A percentile compares a stretch with the other conserved stretches of the same genome.
Conservation (phyloP, 768 basidiomycete genomes). For the Amyloporia xantha region DNA sequence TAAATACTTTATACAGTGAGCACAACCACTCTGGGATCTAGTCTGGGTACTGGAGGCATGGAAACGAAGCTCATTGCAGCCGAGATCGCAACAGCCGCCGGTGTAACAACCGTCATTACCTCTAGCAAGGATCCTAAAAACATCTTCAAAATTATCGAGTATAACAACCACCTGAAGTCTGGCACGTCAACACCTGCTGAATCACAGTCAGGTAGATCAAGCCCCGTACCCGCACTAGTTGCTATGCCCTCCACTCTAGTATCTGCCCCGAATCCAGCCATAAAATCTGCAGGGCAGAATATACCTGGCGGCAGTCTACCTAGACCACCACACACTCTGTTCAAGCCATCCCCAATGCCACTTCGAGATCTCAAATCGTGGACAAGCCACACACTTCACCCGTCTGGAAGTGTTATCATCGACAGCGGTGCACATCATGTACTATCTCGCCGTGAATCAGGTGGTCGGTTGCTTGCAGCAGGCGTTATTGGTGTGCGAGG, state of each 20-base stretch:
- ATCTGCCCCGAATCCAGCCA: neutral
- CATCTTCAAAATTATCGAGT: slow-evolving; percentile 79
- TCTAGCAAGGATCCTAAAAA: slow-evolving; percentile 73
- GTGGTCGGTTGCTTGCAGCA: slow-evolving; percentile 85
- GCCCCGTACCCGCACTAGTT: slow-evolving; percentile 8
- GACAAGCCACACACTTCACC: slow-evolving; percentile 92
- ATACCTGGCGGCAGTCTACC: slow-evolving; percentile 9
- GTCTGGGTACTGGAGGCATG: slow-evolving; percentile 96
- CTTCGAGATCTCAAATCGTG: slow-evolving; percentile 87
- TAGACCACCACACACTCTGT: slow-evolving; percentile 79
- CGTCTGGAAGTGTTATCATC: slow-evolving; percentile 83
- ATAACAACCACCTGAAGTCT: slow-evolving; percentile 44
- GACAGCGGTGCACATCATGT: slow-evolving; percentile 87
- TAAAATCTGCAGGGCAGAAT: neutral
- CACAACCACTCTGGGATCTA: slow-evolving; percentile 87
- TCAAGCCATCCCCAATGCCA: slow-evolving; percentile 66
- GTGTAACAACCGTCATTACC: slow-evolving; percentile 86
- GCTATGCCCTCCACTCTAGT: slow-evolving; percentile 10
- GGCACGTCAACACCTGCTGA: slow-evolving; percentile 31
- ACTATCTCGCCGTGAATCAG: slow-evolving; percentile 77
- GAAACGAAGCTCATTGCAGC: slow-evolving; percentile 98
- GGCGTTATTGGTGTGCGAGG: slow-evolving; percentile 87
- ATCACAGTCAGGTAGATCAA: slow-evolving; percentile 19
- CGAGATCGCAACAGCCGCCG: slow-evolving; percentile 93
- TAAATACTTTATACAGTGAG: slow-evolving; percentile 51